Percentiles rank a stretch among this genome's conserved stretches.
Evolutionary conservation across 2,329 filamentous ascomycete species (phyloP).

Genomic region (Pestalotiopsis sp.): DNA sequence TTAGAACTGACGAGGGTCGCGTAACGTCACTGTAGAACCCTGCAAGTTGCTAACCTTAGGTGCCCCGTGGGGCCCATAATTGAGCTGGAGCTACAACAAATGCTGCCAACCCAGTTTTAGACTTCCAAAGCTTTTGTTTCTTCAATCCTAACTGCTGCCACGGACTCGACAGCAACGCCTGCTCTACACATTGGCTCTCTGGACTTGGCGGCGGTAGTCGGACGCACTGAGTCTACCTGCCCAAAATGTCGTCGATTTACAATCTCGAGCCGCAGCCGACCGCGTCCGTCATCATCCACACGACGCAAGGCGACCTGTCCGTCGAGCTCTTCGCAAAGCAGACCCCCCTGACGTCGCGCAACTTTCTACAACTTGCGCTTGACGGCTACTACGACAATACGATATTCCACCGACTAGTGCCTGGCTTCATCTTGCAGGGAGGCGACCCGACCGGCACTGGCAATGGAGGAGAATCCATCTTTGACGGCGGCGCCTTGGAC

Average conservation of each 20-base stretch:
- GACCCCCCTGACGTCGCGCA: conserved; percentile 86
- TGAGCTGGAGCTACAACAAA: no score
- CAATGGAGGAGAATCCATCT: conserved; percentile 88
- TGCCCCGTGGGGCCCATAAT: no score
- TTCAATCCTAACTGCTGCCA: background rate
- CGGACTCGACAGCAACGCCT: background rate
- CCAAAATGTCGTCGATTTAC: conserved; percentile 81
- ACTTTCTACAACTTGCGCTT: conserved; percentile 92
- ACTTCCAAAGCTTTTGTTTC: background rate
- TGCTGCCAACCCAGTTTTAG: background rate
- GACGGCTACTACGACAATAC: conserved; percentile 96
- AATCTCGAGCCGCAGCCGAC: conserved; percentile 95
- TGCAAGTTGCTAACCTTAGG: no score
- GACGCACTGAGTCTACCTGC: background rate
- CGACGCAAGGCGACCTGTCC: conserved; percentile 84
- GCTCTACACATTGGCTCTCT: background rate
- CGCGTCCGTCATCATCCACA: conserved; percentile 88
- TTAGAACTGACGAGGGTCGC: no score
- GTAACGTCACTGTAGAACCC: no score
- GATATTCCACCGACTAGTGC: conserved; percentile 90
- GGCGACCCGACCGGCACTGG: conserved; percentile 94
- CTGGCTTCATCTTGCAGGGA: conserved; percentile 91
- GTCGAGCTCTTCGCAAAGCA: conserved; percentile 96
- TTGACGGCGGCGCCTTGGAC: conserved; percentile 78
- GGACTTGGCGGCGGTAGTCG: background rate